These are phyloP conservation scores for Neurospora sp. DNA, from an alignment of 495 filamentous ascomycete genomes.

Conservation along the genomic window DNA sequence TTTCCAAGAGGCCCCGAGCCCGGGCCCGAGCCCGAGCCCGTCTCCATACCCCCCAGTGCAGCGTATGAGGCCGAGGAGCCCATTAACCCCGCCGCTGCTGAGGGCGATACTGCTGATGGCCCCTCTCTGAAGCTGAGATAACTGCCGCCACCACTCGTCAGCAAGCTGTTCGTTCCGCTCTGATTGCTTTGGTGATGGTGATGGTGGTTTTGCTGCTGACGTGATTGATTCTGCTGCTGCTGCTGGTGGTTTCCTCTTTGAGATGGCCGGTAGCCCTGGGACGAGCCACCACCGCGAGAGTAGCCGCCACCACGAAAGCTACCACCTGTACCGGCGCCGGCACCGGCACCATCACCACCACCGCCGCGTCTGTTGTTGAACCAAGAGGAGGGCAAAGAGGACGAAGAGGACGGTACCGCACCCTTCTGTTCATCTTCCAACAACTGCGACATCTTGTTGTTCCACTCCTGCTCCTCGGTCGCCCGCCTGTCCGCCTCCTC, in stretches of 20 bases:
- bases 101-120: conserved; percentile 3
- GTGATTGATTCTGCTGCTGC: background rate
- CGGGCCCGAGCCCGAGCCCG: background rate
- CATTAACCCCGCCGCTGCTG: conserved; percentile 15
- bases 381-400: background rate
- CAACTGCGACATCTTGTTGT: conserved; percentile 36
- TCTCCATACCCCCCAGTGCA: conserved; percentile 13
- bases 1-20: conserved; percentile 22
- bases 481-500: conserved; percentile 44
- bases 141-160: conserved; percentile 16
- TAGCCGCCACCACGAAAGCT: background rate
- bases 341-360: conserved; percentile 9
- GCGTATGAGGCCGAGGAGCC: background rate
- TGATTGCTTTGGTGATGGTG: background rate
- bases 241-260: background rate
- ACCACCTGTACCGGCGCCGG: conserved; percentile 9
- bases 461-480: conserved; percentile 38
- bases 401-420: conserved; percentile 4
- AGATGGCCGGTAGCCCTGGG: background rate
- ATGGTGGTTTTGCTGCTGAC: background rate
- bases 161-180: conserved; percentile 10
- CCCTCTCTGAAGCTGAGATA: background rate
- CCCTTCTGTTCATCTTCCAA: conserved; percentile 35
- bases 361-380: conserved; percentile 11
- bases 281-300: background rate